Evolutionary conservation across 2,329 filamentous ascomycete species (phyloP), one percentile per base, ranked within the genome.

Genomic region (Blastomyces gilchristii): DNA sequence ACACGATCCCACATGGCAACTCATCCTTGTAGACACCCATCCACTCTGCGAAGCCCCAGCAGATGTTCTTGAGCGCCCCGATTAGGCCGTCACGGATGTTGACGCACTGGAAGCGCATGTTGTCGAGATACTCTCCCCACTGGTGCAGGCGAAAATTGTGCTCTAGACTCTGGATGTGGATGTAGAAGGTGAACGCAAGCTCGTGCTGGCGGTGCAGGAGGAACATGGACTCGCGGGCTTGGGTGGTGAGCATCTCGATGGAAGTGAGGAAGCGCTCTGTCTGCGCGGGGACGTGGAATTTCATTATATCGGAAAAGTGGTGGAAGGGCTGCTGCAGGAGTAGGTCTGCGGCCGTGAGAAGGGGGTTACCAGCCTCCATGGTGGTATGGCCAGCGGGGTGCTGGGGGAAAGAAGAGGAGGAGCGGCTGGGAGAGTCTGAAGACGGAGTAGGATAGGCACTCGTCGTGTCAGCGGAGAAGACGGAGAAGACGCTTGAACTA

Each of bases 11-110:
- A 14, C 16, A 14, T 8, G 37, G 50, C 37, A 62, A 41, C 2
- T n/a, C 34, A 11, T 34, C 3, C 12, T 39, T 22, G 43, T 57
- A 62, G 5, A 53, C 18, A 7, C 52, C 31, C 41, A 52, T 53
- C 60, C 60, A 61, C 16, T 41, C 60, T 7, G 60, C 49, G n/a
- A 61, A 61, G 18, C 34, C 25, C 47, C 47, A 61, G 34, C 49
- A 52, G 8, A 53, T 18, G 49, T 22, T 18, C 11, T 49, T 45
- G 14, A 61, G 47, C 22, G 41, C 37, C 7, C 12, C 16, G 45
- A 52, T 18, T 6, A 53, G 18, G 31, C 60, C 25, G 34, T 61
- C 47, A 11, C 45, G 14, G 45, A 61, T 39, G n/a, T 54, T 61
- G 18, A 49, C 34, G 60, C 39, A 53, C 16, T 53, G 60, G 47